These are phyloP conservation scores for Straminergon stramineum DNA, from an alignment of 225 moss, liverwort and hornwort genomes.

Conservation along the genomic window DNA sequence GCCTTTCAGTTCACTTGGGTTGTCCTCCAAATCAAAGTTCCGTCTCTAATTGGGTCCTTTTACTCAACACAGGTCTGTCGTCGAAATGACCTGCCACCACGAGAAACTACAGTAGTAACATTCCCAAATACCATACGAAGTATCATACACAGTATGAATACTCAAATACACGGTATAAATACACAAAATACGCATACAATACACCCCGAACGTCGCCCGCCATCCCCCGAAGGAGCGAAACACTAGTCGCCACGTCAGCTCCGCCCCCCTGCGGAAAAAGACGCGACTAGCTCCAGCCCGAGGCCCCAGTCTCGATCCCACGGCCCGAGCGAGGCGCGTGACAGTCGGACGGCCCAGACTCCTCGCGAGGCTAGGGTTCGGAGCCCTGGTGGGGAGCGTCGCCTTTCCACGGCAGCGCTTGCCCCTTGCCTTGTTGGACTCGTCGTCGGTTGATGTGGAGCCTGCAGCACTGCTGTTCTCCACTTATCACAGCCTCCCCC, in stretches of 20 bases:
- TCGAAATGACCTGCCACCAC: background rate
- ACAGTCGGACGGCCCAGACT: background rate
- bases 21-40: background rate
- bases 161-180: too few relatives aligned
- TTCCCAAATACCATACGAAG: background rate
- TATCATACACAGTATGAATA: accelerated
- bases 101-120: background rate
- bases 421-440: constrained; percentile 8
- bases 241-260: background rate
- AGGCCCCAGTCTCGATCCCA: background rate
- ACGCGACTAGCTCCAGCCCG: background rate
- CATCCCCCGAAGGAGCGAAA: background rate
- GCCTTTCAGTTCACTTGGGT: background rate
- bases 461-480: background rate
- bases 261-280: background rate
- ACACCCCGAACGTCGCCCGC: background rate
- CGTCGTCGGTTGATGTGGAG: constrained; percentile 18
- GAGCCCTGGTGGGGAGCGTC: background rate
- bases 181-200: background rate
- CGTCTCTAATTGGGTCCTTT: background rate
- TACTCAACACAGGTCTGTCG: background rate
- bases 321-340: background rate
- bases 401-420: constrained; percentile 15
- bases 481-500: background rate
- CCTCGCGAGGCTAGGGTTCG: background rate